phyloP scores from a whole-genome alignment of 805 yeast genomes.

The Starmerella bombicola region DNA sequence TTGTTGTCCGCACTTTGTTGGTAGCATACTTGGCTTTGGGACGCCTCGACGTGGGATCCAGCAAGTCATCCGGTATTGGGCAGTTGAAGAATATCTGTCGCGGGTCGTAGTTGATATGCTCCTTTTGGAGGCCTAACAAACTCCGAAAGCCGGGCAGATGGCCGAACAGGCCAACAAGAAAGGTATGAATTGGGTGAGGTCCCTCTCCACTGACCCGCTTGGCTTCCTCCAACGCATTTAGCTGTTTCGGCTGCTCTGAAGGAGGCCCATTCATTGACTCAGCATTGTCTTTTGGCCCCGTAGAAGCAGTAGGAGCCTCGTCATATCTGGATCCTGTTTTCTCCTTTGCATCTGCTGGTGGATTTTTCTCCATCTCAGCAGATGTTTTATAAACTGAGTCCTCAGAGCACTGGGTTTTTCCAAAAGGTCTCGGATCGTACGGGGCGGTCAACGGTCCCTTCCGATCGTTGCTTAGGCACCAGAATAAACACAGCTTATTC shows the following conservation, averaged over 20 bases:
- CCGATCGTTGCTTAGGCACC: too few relatives aligned
- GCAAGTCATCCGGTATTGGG: conserved; percentile 36
- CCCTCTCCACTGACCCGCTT: conserved; percentile 8
- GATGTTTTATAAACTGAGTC: too few relatives aligned
- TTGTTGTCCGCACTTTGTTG: conserved; percentile 89
- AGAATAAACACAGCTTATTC: too few relatives aligned
- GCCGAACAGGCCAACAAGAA: conserved; percentile 24
- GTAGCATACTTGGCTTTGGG: conserved; percentile 57
- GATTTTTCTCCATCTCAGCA: too few relatives aligned
- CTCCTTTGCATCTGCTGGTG: too few relatives aligned
- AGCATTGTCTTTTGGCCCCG: too few relatives aligned
- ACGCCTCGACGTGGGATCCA: conserved; percentile 47
- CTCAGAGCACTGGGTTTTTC: too few relatives aligned
- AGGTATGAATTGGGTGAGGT: conserved; percentile 1
- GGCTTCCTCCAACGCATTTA: conserved; percentile 20
- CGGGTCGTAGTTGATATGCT: conserved; percentile 12
- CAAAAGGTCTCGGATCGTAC: too few relatives aligned
- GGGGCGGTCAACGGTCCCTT: too few relatives aligned
- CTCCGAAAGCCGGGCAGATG: conserved; percentile 18
- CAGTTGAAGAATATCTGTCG: conserved; percentile 41
- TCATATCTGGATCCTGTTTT: too few relatives aligned
- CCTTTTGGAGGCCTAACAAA: conserved; percentile 17
- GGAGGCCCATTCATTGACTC: too few relatives aligned
- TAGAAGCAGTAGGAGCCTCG: too few relatives aligned
- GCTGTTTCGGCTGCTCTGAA: conserved; percentile 6